Conservation (phyloP, 192 early-diverging fungal genomes). For the Coemansia sp. region DNA sequence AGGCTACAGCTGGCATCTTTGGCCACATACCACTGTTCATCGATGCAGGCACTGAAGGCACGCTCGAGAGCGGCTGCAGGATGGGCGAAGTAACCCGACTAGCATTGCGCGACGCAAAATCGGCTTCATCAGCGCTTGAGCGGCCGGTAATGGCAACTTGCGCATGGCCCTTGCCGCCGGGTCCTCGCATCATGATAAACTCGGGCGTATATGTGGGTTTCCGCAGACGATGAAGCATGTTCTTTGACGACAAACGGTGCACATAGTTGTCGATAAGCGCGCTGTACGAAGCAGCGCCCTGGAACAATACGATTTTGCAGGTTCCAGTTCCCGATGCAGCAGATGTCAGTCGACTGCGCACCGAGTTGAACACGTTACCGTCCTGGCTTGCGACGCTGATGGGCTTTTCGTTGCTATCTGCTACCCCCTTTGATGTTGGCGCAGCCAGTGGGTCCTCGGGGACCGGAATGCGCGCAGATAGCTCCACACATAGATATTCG, state of each 20-base stretch:
- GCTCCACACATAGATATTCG: slow-evolving; percentile 90
- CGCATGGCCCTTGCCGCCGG: slow-evolving; percentile 84
- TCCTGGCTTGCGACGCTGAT: slow-evolving; percentile 44
- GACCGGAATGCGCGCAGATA: slow-evolving; percentile 72
- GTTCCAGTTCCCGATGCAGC: slow-evolving; percentile 52
- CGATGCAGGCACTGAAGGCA: slow-evolving; percentile 16
- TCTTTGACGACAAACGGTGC: slow-evolving; percentile 62
- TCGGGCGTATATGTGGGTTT: slow-evolving; percentile 72
- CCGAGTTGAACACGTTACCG: slow-evolving; percentile 36
- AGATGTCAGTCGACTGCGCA: slow-evolving; percentile 52
- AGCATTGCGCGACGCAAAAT: slow-evolving; percentile 30
- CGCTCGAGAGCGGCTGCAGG: slow-evolving; percentile 40
- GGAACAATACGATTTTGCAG: slow-evolving; percentile 77
- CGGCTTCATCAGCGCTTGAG: slow-evolving; percentile 33
- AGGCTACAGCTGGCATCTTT: slow-evolving; percentile 43
- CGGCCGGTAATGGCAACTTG: slow-evolving; percentile 61
- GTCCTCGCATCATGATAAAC: slow-evolving; percentile 94
- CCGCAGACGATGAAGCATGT: slow-evolving; percentile 61
- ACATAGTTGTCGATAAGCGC: slow-evolving; percentile 83
- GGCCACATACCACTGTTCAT: slow-evolving; percentile 21
- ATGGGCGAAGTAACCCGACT: slow-evolving; percentile 45
- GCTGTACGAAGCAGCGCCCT: slow-evolving; percentile 85
- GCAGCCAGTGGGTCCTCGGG: slow-evolving; percentile 34
- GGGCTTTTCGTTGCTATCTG: slow-evolving; percentile 36
- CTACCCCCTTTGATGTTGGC: slow-evolving; percentile 16